Evolutionary conservation across 257 asterid genomes (phyloP).

Genomic region (Echium plantagineum): DNA sequence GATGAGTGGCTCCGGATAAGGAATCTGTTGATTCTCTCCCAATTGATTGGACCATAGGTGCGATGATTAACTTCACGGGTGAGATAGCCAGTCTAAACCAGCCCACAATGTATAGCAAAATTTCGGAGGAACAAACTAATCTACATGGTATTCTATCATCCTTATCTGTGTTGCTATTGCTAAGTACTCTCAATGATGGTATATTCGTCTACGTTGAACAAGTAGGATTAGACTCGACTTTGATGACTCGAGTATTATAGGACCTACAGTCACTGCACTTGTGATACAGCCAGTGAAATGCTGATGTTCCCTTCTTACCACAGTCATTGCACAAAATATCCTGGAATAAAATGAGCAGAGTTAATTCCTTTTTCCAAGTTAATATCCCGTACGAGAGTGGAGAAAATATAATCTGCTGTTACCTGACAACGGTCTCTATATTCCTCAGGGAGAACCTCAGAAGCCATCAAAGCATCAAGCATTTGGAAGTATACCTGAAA

Average conservation of each 20-base stretch:
- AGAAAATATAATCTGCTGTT: slow-evolving; percentile 4
- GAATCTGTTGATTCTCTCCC: too few relatives aligned
- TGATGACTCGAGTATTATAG: slow-evolving; percentile 80
- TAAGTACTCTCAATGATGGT: not conserved
- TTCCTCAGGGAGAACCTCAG: slow-evolving; percentile 89
- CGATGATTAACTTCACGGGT: too few relatives aligned
- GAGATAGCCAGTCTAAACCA: too few relatives aligned
- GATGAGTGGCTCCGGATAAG: too few relatives aligned
- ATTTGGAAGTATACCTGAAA: slow-evolving; percentile 83
- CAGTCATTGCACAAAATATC: slow-evolving; percentile 89
- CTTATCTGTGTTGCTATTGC: not conserved
- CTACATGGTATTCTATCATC: not conserved
- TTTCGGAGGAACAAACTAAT: not conserved
- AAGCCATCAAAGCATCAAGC: slow-evolving; percentile 93
- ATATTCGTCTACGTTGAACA: slow-evolving; percentile 34
- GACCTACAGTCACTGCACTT: slow-evolving; percentile 81
- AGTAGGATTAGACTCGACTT: slow-evolving; percentile 49
- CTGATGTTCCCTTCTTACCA: slow-evolving; percentile 61
- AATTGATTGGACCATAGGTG: too few relatives aligned
- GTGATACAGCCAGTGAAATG: slow-evolving; percentile 92
- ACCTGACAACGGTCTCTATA: slow-evolving; percentile 76
- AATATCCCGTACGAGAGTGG: not conserved
- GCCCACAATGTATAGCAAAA: too few relatives aligned
- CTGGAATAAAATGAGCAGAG: slow-evolving; percentile 20
- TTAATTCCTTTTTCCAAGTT: not conserved